Base-by-base conservation (phyloP, 2,329 filamentous ascomycete species). In the Daldinia eschscholtzii region DNA sequence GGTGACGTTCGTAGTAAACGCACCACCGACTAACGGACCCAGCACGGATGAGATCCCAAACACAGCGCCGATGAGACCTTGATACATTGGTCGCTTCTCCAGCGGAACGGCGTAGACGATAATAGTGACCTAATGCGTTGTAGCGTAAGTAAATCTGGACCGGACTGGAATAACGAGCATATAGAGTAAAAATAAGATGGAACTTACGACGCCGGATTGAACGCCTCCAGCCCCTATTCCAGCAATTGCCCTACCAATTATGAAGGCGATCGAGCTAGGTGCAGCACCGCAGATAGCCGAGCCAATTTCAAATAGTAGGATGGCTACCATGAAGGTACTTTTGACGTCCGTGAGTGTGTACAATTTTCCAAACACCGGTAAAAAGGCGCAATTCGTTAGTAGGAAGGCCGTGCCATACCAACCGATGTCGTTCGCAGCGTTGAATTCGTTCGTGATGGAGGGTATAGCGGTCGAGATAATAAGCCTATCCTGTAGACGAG, bases 51-150 rank as follows among this genome's bases (percentile, higher is more conserved):
- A 78, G 23, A 81, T 63, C 28, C 77, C 79, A 15, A 80, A 81
- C 7, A 80, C 71, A 48, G 76, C 79, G 9, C 79, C 79, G 50
- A 78, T 75, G 35, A 80, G 56, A 42, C 80, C 78, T 62, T 79
- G 78, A 63, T 74, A 79, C 55, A 78, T 65, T 13, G 79, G 78
- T 0, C 79, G 74, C 60, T 73, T 75, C 53, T 76, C 74, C 15
- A 81, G 66, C 2, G 80, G 79, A 2, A 81, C 74, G 28, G 76
- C 73, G 46, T 78, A 78, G n/a, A 80, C 77, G 20, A 81, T 75
- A 20, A 78, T 72, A 58, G 37, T 70, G 35, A 23, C 70, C 70
- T n/a, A 44, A 50, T 7, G 35, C 15, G 15, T 30, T 50, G 20
- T 15, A 28, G 23, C 1, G 15, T 50, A 3, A 20, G 1, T 59